These are phyloP conservation scores for Volvox africanus DNA, from an alignment of 139 green algal species.

Conservation along the genomic window DNA sequence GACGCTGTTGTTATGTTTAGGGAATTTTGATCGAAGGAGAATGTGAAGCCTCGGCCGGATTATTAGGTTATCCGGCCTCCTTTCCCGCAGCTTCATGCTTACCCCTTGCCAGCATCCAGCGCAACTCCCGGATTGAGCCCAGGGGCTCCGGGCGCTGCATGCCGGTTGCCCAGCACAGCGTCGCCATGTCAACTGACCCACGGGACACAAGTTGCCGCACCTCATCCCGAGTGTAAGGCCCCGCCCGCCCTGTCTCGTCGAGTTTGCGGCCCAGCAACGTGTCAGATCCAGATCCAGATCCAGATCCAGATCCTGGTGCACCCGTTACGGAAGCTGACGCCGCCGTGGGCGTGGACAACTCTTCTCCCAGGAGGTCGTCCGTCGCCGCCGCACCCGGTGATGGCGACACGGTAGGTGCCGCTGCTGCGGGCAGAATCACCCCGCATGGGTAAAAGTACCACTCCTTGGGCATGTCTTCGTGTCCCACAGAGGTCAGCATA, in stretches of 20 bases:
- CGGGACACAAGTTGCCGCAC: constrained; percentile 67
- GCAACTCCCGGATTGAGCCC: constrained; percentile 79
- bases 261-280: constrained; percentile 10
- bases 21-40: too few relatives aligned
- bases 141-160: constrained; percentile 72
- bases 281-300: not conserved
- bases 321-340: not conserved
- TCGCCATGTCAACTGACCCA: constrained; percentile 57
- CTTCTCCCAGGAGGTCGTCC: not conserved
- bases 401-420: not conserved
- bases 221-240: constrained; percentile 83
- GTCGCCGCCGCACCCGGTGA: not conserved
- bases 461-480: constrained; percentile 74
- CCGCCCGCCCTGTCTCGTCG: constrained; percentile 60
- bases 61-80: too few relatives aligned
- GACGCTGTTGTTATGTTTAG: too few relatives aligned
- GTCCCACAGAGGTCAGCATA: constrained; percentile 67
- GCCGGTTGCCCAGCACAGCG: constrained; percentile 47
- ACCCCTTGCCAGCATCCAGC: constrained; percentile 77
- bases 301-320: not conserved
- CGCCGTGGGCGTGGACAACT: not conserved
- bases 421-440: not conserved
- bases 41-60: too few relatives aligned
- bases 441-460: constrained; percentile 82
- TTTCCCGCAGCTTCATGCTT: not conserved